These are phyloP conservation scores for Chaetoceros tenuissimus DNA, from an alignment of 108 stramenopile species.

Conservation along the genomic window DNA sequence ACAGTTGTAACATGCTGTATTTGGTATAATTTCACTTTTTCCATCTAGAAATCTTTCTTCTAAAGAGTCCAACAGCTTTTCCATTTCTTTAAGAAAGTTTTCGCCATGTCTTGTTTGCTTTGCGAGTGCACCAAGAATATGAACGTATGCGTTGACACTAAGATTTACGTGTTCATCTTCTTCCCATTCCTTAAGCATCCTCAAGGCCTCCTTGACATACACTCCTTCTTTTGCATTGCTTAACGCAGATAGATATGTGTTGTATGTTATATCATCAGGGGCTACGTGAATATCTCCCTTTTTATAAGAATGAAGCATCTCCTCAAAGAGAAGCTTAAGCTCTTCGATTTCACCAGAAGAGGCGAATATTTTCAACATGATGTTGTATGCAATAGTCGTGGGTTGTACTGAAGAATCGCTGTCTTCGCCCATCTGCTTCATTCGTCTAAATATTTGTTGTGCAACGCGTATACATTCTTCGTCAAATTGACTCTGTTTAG, in stretches of 20 bases:
- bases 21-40: slow-evolving; percentile 23
- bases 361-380: not conserved
- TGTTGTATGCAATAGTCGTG: not conserved
- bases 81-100: not conserved
- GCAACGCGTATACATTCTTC: not conserved
- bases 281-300: too few species aligned
- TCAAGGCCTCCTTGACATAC: not conserved
- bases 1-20: slow-evolving; percentile 1
- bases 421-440: not conserved
- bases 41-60: slow-evolving; percentile 17
- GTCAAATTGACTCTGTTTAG: not conserved
- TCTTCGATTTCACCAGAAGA: not conserved
- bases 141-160: not conserved
- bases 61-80: slow-evolving; percentile 8
- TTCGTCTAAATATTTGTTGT: not conserved
- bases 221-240: not conserved
- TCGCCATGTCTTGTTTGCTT: not conserved
- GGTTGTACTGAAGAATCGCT: not conserved
- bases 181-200: not conserved
- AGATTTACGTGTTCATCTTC: not conserved
- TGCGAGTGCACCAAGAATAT: not conserved
- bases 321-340: not conserved
- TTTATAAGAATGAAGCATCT: not conserved
- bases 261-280: not conserved
- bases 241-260: not conserved